Evolutionary conservation across 345 rosid genomes (phyloP).

Genomic region (Rubroshorea leprosula): DNA sequence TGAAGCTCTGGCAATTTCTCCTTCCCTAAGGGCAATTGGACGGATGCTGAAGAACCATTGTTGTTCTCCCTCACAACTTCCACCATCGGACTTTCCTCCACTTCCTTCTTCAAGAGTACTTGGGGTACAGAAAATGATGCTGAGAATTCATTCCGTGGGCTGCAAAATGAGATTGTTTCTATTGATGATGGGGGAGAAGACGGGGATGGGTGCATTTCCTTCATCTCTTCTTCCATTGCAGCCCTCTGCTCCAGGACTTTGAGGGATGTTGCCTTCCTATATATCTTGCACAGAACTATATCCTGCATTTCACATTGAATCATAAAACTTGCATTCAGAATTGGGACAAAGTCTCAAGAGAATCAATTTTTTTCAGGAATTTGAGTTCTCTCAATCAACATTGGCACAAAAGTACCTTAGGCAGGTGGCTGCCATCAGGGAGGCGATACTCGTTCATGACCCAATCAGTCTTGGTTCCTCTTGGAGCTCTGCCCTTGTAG

Average conservation of each 20-base stretch:
- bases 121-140: constrained; percentile 17
- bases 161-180: constrained; percentile 30
- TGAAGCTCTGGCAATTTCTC: constrained; percentile 58
- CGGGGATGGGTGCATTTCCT: constrained; percentile 32
- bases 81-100: constrained; percentile 13
- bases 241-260: constrained; percentile 89
- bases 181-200: constrained; percentile 40
- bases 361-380: not conserved
- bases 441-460: constrained; percentile 92
- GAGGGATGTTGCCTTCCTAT: constrained; percentile 81
- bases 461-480: constrained; percentile 94
- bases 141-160: constrained; percentile 36
- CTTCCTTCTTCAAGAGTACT: constrained; percentile 36
- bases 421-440: constrained; percentile 58
- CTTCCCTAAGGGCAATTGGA: constrained; percentile 42
- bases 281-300: constrained; percentile 87
- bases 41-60: constrained; percentile 20
- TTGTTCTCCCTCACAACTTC: constrained; percentile 6
- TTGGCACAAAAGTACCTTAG: constrained; percentile 46
- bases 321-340: not conserved
- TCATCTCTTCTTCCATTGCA: constrained; percentile 47
- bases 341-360: not conserved
- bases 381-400: not conserved
- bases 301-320: constrained; percentile 38
- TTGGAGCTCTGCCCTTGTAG: constrained; percentile 83